A percentile compares a stretch with the other conserved stretches of the same genome.
These are phyloP conservation scores for Rhododendron ovatum DNA, from an alignment of 148 eudicot species.

Conservation along the genomic window DNA sequence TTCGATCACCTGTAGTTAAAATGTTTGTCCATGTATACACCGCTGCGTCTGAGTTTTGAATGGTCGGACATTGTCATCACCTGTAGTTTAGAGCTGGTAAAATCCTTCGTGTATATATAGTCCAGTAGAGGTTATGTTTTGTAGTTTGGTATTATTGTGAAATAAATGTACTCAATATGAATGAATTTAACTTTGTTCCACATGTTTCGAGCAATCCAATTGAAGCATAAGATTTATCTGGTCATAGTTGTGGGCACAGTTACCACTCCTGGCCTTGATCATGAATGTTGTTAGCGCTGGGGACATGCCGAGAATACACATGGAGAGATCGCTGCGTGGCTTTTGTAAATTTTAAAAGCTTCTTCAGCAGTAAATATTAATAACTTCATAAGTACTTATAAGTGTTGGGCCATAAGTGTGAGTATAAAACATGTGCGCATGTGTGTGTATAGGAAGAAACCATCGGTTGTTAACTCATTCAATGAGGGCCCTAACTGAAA, in stretches of 20 bases:
- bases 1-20: background rate
- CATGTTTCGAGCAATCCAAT: background rate
- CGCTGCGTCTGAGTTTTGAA: background rate
- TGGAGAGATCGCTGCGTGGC: background rate
- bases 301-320: background rate
- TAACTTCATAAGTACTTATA: background rate
- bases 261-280: background rate
- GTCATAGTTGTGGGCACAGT: background rate
- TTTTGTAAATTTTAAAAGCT: background rate
- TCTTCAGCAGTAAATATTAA: background rate
- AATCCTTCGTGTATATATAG: background rate
- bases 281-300: background rate
- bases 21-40: background rate
- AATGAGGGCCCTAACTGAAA: no score
- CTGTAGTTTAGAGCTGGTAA: background rate
- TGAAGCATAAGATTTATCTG: background rate
- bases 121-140: background rate
- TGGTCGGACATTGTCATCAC: background rate
- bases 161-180: background rate
- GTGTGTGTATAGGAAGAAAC: no score
- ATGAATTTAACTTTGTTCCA: no score
- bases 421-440: no score
- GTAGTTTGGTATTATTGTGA: background rate
- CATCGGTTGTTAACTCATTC: no score
- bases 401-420: background rate